Base-by-base conservation (phyloP, 2,329 filamentous ascomycete genomes). In the Pseudocercospora fijiensis region DNA sequence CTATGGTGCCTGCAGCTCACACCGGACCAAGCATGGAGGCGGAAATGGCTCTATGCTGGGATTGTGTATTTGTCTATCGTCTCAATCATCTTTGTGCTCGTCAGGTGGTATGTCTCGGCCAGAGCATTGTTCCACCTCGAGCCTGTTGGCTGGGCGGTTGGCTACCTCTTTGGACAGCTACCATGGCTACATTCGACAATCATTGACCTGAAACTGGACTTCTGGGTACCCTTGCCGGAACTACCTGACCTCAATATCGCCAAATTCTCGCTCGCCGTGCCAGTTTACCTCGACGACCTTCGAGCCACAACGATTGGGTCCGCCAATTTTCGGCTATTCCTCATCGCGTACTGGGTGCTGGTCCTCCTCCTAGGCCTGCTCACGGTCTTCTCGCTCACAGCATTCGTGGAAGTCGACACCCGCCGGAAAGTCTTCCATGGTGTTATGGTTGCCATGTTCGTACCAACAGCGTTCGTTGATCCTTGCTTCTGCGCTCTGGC, bases 341-440 rank as follows among this genome's bases (percentile, higher is more conserved):
- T 98, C 18, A 85, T 85, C 61, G 85, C 77, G 3, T 96, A 96
- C 81, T 98, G 89, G 82, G 68, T 88, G 0, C 69, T 78, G 3
- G 86, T 96, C 60, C 84, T 98, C 16, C 75, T 85, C 16, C 74
- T 86, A 1, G 95, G 94, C 0, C 83, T 98, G 37, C 77, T 86
- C 1, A 81, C 91, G 1, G 92, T 97, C n/a, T 79, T 87, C 9
- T 82, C 90, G 3, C 91, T 97, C 7, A 86, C 95, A 58, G 90
- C 89, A 45, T 81, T 91, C 57, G 93, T 90, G 69, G 93, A 97
- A 78, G 94, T 99, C 53, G 95, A 99, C 78, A 99, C 95, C 1
- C 86, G 95, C 57, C 88, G 95, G 57, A 99, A 99, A 77, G 91
- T 98, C 24, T 99, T 99, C 76, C 95, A 99, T 77, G 96, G 96